Base-by-base conservation (phyloP, 495 filamentous ascomycete species). In the Neurospora tetrasperma region DNA sequence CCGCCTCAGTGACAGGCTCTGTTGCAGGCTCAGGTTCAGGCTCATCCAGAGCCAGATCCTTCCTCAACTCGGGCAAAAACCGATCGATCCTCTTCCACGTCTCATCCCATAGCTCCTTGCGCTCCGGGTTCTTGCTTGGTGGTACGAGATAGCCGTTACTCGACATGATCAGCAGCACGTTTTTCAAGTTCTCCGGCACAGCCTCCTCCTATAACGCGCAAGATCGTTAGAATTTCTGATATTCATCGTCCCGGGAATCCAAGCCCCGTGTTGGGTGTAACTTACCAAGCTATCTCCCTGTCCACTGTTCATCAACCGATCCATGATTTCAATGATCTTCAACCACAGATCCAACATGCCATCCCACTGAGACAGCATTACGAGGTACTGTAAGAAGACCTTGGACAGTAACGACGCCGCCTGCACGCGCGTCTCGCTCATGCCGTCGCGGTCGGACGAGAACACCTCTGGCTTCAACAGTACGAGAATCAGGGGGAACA, bases 401-500 rank as follows among this genome's bases (percentile, higher is more conserved):
- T 95, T 97, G 85, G 92, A 97, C 39, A 98, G 88, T 59, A 98
- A 84, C 35, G 90, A 97, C 16, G 95, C 94, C 8, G 93, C 94
- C 79, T 97, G 92, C 5, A 98, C 93, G 71, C 96, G 88, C 16
- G 95, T 98, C 80, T 98, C 94, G 75, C 91, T 91, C 96, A 99
- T 99, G 23, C 96, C 96, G 41, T 91, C 82, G 9, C 94, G 91
- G 77, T 99, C 96, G 2, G 93, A 91, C 69, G 94, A 94, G 79
- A 95, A 98, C 39, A 98, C 90, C 82, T 99, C 96, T 1, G 96
- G 96, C 82, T 98, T 98, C 31, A 99, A 85, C 20, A 99, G 86
- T 71, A 91, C 89, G 70, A 90, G 85, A 71, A 98, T 93, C 20
- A 99, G 87, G n/a, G 96, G 96, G 82, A 98, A 98, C 35, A 99